Base-by-base conservation (phyloP, 2,329 filamentous ascomycete species). In the Claviceps arundinis region DNA sequence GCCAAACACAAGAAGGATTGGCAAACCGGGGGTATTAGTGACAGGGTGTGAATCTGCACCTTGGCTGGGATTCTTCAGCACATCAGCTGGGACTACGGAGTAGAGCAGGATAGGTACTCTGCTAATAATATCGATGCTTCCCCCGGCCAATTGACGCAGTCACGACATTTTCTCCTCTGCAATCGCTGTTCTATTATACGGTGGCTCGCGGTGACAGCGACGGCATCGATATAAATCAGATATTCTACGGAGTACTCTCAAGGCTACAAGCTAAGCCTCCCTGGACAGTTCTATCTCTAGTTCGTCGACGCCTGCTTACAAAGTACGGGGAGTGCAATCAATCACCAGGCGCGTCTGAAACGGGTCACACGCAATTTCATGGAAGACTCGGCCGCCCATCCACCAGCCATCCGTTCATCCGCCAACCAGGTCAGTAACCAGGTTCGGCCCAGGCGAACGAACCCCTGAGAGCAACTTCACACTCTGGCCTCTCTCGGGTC, bases 401-500 rank as follows among this genome's bases (percentile, higher is more conserved):
- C 42, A 16, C 19, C 41, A 43, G 41, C 9, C 19, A 11, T 38
- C 40, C 50, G 40, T 50, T 38, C 48, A 50, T 45, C 50, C 19
- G 50, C 50, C 45, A 49, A 49, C 50, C 49, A 47, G 48, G 26
- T 45, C 47, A 34, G 38, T 37, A 44, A n/a, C 40, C 38, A 48
- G 48, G 44, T 50, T 48, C 38, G 44, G 49, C 47, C 52, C 52
- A 37, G 45, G 40, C 40, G 41, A 38, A 44, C 52, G 50, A 47
- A 50, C 50, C 52, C 42, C 22, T 14, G 19, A 16, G 53, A 52
- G 30, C 50, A 37, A 17, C 26, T 40, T 37, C 50, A 41, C 53
- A 50, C 44, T 50, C 53, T 55, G 50, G 47, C 53, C 50, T 52
- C 34, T 42, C 50, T 52, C 38, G 17, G 43, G 47, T 24, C 41